Conservation (phyloP, 345 rosid species). For the Brassica nigra region DNA sequence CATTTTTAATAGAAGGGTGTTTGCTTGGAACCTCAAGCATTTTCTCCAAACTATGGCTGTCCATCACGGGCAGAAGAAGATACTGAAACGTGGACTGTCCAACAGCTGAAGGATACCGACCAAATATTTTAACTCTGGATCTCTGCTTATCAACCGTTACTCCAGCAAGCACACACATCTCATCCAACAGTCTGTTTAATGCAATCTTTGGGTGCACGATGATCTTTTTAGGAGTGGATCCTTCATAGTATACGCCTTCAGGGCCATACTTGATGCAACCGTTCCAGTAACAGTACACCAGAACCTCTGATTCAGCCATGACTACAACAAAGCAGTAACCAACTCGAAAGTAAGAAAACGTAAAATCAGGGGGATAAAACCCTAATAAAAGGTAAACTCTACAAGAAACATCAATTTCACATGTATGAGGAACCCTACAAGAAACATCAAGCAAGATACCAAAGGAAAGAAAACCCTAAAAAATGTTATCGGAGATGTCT, state of each 20-base stretch:
- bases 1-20: neutral
- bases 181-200: neutral
- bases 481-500: neutral
- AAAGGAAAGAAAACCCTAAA: neutral
- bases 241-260: neutral
- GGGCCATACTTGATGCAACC: neutral
- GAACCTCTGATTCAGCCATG: neutral
- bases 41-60: neutral
- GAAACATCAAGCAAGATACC: neutral
- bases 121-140: neutral
- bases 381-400: neutral
- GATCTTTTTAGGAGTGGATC: neutral
- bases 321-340: neutral
- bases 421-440: no score
- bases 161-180: neutral
- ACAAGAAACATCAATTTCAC: neutral
- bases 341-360: neutral
- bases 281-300: neutral
- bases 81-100: neutral
- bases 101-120: neutral
- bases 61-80: neutral
- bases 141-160: neutral
- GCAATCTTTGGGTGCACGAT: neutral
- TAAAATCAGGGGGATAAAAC: neutral
- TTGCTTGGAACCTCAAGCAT: neutral